A percentile compares a stretch with the other conserved stretches of the same genome.
phyloP scores from a whole-genome alignment of 805 yeast species.

The Myxozyma udenii region DNA sequence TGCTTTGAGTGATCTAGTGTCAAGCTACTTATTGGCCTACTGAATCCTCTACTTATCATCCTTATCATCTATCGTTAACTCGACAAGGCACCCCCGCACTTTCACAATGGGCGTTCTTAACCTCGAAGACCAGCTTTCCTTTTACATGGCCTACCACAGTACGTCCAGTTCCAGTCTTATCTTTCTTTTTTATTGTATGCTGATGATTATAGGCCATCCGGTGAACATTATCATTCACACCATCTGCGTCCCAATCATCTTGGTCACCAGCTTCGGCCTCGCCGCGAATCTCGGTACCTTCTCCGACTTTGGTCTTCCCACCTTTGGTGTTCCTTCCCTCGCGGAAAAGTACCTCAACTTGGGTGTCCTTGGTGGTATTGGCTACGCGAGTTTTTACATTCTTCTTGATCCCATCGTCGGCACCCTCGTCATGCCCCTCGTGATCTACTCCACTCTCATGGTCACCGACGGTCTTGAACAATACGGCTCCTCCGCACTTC shows the following conservation, averaged over 20 bases:
- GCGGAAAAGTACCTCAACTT: constrained; percentile 39
- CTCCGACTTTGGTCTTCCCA: constrained; percentile 20
- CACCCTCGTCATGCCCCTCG: constrained; percentile 41
- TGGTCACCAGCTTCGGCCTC: constrained; percentile 52
- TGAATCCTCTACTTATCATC: too few species aligned
- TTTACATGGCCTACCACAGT: constrained; percentile 50
- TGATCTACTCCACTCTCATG: constrained; percentile 37
- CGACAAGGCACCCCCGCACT: neutral
- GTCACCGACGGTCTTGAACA: constrained; percentile 35
- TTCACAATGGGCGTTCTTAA: constrained; percentile 34
- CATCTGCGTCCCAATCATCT: constrained; percentile 74
- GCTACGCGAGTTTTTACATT: constrained; percentile 59
- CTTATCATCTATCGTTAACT: too few species aligned
- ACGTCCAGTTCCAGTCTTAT: constrained; percentile 32
- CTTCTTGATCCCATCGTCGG: constrained; percentile 55
- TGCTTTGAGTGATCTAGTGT: too few species aligned
- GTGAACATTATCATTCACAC: constrained; percentile 74
- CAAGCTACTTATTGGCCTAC: too few species aligned
- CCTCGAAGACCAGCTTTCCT: constrained; percentile 54
- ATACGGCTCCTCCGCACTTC: constrained; percentile 34
- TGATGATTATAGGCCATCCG: constrained; percentile 39
- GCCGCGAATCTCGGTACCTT: constrained; percentile 36
- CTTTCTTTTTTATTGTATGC: neutral
- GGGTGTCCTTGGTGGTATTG: constrained; percentile 47
- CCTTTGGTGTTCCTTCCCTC: neutral